These are phyloP conservation scores for Trifolium repens DNA, from an alignment of 306 rosid genomes.

Conservation along the genomic window DNA sequence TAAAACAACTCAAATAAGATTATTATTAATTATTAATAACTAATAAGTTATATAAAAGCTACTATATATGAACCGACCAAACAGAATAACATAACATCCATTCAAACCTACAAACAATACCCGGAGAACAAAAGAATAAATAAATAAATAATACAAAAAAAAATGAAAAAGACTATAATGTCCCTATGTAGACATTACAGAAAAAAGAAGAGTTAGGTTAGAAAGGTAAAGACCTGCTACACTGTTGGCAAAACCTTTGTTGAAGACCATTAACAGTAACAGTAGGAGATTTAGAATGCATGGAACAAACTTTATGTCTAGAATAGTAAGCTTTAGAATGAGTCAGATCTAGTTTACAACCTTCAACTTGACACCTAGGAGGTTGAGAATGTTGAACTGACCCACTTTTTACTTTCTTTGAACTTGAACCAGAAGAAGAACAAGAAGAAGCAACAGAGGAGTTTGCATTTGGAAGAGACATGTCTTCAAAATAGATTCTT, in stretches of 20 bases:
- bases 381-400: slow-evolving; percentile 56
- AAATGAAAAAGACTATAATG: slow-evolving; percentile 14
- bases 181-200: slow-evolving; percentile 5
- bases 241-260: slow-evolving; percentile 98
- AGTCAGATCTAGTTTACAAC: slow-evolving; percentile 85
- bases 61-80: slow-evolving; percentile 38
- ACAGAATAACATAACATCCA: slow-evolving; percentile 31
- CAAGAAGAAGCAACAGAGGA: slow-evolving; percentile 34
- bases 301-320: slow-evolving; percentile 81
- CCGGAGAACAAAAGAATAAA: background rate
- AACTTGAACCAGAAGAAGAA: slow-evolving; percentile 46
- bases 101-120: slow-evolving; percentile 3
- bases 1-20: background rate
- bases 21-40: background rate
- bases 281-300: slow-evolving; percentile 85
- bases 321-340: slow-evolving; percentile 90
- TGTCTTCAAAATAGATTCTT: slow-evolving; percentile 80
- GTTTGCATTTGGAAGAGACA: slow-evolving; percentile 45
- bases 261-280: slow-evolving; percentile 76
- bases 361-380: slow-evolving; percentile 95
- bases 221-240: slow-evolving; percentile 64
- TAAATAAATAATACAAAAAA: background rate
- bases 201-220: background rate
- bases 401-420: slow-evolving; percentile 54
- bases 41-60: background rate